Conservation (phyloP, 2,329 filamentous ascomycete species). For the Bipolaris gigantea region DNA sequence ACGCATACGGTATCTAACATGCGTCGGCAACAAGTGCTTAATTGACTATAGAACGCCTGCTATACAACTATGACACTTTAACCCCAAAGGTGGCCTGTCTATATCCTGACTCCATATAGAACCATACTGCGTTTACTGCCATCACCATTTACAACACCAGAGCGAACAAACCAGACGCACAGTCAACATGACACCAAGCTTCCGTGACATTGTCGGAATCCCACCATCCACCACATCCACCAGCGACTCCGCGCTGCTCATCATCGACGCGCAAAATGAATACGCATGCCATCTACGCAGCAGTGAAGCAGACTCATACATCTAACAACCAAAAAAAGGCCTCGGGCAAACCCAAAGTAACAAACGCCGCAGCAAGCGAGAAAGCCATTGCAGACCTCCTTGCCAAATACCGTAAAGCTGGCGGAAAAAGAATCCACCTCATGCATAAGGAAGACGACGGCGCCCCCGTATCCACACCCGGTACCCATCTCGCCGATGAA, state of each 20-base stretch:
- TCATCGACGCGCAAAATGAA: conserved; percentile 14
- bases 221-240: conserved; percentile 59
- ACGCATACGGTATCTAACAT: background rate
- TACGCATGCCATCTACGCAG: conserved; percentile 36
- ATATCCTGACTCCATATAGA: background rate
- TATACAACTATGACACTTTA: too few species aligned
- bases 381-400: conserved; percentile 61
- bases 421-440: conserved; percentile 63
- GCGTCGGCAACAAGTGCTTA: background rate
- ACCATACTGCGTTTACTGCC: background rate
- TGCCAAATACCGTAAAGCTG: conserved; percentile 60
- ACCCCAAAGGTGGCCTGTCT: too few species aligned
- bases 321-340: conserved; percentile 49
- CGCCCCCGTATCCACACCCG: conserved; percentile 67
- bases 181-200: conserved; percentile 26
- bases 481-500: conserved; percentile 61
- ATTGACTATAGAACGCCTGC: background rate
- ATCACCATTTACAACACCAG: background rate
- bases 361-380: conserved; percentile 57
- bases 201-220: conserved; percentile 59
- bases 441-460: conserved; percentile 62
- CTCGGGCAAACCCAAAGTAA: conserved; percentile 59
- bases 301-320: conserved; percentile 49
- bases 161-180: background rate
- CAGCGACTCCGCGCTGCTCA: conserved; percentile 51